These are phyloP conservation scores for Udeniomyces megalosporus DNA, from an alignment of 768 basidiomycete species.

Conservation along the genomic window DNA sequence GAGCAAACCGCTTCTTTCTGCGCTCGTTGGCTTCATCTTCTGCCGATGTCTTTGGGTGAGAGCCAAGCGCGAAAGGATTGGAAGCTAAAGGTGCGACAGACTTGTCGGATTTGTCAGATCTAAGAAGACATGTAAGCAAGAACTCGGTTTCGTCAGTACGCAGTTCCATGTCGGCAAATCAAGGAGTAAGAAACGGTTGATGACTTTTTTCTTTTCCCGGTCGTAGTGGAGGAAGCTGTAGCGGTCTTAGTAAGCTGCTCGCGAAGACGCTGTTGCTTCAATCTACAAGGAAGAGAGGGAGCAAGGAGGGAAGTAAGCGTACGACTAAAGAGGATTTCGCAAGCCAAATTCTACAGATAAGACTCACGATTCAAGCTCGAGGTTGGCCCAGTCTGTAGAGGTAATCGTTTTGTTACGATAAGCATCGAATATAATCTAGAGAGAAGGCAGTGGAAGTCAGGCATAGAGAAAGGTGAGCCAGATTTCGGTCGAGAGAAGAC, in stretches of 20 bases:
- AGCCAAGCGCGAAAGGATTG: constrained; percentile 14
- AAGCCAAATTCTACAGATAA: constrained; percentile 33
- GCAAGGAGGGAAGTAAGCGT: neutral
- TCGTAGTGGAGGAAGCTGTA: neutral
- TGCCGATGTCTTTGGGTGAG: constrained; percentile 4
- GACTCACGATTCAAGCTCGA: constrained; percentile 60
- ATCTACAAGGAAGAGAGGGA: constrained; percentile 28
- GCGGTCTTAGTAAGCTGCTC: neutral
- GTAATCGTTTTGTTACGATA: constrained; percentile 68
- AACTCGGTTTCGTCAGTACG: neutral
- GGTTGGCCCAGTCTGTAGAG: constrained; percentile 84
- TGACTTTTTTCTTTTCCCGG: constrained; percentile 16
- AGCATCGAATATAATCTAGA: constrained; percentile 72
- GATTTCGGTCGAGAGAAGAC: no score
- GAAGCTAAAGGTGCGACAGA: constrained; percentile 20
- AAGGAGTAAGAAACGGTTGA: neutral
- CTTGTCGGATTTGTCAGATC: constrained; percentile 18
- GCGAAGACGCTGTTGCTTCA: constrained; percentile 10
- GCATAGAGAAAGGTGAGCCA: no score
- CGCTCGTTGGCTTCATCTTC: constrained; percentile 31
- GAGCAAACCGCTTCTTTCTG: constrained; percentile 74
- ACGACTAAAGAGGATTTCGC: constrained; percentile 38
- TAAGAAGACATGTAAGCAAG: neutral
- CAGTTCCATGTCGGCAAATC: neutral
- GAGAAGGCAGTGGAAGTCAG: no score